phyloP scores from a whole-genome alignment of 2,329 filamentous ascomycete genomes.

The Claviceps maximensis region DNA sequence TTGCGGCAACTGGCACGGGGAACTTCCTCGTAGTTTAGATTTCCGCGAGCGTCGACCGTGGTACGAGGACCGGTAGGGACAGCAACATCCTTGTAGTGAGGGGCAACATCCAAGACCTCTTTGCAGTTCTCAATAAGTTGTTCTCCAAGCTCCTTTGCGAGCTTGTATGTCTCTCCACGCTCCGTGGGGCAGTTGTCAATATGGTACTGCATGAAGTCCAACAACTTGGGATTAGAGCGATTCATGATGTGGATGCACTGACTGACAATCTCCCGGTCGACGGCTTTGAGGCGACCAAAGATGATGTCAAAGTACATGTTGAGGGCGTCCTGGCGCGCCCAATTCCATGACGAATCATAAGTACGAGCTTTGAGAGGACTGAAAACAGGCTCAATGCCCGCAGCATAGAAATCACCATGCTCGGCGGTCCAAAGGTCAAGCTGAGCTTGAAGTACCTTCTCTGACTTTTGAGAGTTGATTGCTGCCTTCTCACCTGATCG shows the following conservation, averaged over 20 bases:
- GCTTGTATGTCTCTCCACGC: slow-evolving; percentile 89
- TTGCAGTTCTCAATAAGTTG: slow-evolving; percentile 97
- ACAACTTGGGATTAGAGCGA: slow-evolving; percentile 83
- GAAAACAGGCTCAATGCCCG: slow-evolving; percentile 89
- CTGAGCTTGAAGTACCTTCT: slow-evolving; percentile 80
- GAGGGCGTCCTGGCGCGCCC: slow-evolving; percentile 92
- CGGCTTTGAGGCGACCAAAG: slow-evolving; percentile 81
- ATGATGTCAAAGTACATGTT: slow-evolving; percentile 99
- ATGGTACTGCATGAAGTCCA: slow-evolving; percentile 99
- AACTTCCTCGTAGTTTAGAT: slow-evolving; percentile 81
- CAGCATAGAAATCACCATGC: slow-evolving; percentile 91
- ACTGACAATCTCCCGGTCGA: slow-evolving; percentile 96
- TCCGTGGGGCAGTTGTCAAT: slow-evolving; percentile 98
- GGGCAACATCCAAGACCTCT: slow-evolving; percentile 70
- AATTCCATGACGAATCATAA: slow-evolving; percentile 99
- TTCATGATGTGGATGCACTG: slow-evolving; percentile 99
- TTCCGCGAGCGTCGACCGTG: slow-evolving; percentile 81
- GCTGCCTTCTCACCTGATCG: slow-evolving; percentile 93
- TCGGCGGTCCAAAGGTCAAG: slow-evolving; percentile 90
- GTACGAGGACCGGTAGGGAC: slow-evolving; percentile 86
- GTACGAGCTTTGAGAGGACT: slow-evolving; percentile 85
- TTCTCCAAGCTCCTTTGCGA: slow-evolving; percentile 88
- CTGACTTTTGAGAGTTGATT: slow-evolving; percentile 70
- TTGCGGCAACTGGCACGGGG: slow-evolving; percentile 84
- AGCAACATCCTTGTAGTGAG: slow-evolving; percentile 91